These are phyloP conservation scores for Fusarium protoensiforme DNA, from an alignment of 2,329 filamentous ascomycete genomes.

Conservation along the genomic window DNA sequence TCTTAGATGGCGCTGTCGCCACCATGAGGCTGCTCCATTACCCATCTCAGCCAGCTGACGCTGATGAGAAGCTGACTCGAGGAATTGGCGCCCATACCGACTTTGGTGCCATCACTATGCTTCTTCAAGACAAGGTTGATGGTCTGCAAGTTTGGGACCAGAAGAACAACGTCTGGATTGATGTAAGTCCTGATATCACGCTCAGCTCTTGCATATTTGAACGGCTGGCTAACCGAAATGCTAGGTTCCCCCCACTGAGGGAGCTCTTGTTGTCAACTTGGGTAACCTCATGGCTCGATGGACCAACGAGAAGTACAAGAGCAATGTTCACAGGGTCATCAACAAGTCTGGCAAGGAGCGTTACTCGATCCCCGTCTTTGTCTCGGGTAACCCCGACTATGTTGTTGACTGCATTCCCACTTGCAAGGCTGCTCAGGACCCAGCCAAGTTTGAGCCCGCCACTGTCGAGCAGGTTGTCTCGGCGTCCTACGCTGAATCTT, in stretches of 20 bases:
- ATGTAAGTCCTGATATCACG: conserved; percentile 34
- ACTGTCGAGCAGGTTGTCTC: conserved; percentile 49
- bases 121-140: conserved; percentile 62
- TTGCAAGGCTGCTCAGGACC: conserved; percentile 37
- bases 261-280: conserved; percentile 63
- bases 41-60: conserved; percentile 53
- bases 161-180: conserved; percentile 56
- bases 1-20: conserved; percentile 56
- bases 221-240: neutral
- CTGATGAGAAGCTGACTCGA: conserved; percentile 47
- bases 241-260: conserved; percentile 54
- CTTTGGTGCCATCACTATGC: conserved; percentile 66
- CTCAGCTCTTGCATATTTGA: neutral
- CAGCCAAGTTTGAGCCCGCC: conserved; percentile 46
- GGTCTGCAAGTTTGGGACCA: conserved; percentile 64
- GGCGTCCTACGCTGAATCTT: conserved; percentile 48
- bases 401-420: conserved; percentile 48
- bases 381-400: conserved; percentile 63
- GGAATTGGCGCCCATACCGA: conserved; percentile 64
- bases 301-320: conserved; percentile 64
- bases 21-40: conserved; percentile 62
- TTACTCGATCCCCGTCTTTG: conserved; percentile 68
- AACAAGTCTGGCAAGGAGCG: conserved; percentile 61
- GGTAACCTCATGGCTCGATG: conserved; percentile 61
- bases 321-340: conserved; percentile 65